phyloP scores from a whole-genome alignment of 805 yeast genomes.

The Wickerhamomyces ciferrii region DNA sequence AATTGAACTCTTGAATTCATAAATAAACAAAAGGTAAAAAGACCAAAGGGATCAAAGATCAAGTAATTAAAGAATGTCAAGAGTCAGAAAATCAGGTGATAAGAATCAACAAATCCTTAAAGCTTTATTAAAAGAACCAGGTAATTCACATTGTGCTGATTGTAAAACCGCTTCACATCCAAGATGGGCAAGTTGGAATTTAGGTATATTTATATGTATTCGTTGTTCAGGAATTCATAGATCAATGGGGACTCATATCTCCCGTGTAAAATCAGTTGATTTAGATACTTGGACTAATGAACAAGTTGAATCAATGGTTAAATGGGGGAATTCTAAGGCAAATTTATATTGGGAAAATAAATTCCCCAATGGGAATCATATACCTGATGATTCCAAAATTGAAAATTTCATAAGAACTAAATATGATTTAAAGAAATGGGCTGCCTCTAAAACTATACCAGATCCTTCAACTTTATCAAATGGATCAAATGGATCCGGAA shows the following conservation, averaged over 20 bases:
- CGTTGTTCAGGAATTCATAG: conserved; percentile 95
- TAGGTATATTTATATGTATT: conserved; percentile 90
- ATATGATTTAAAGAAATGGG: conserved; percentile 90
- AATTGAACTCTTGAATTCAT: too few relatives aligned
- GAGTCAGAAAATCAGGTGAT: conserved; percentile 9
- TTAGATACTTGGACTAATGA: conserved; percentile 96
- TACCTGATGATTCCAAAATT: conserved; percentile 79
- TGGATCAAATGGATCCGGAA: neutral
- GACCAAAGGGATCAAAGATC: neutral
- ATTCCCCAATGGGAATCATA: conserved; percentile 57
- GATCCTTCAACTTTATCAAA: conserved; percentile 33
- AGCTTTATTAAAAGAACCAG: conserved; percentile 69
- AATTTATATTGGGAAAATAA: conserved; percentile 82
- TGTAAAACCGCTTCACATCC: conserved; percentile 90
- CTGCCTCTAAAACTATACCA: conserved; percentile 46
- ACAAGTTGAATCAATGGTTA: conserved; percentile 74
- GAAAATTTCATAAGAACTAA: conserved; percentile 89
- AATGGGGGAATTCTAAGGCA: conserved; percentile 81
- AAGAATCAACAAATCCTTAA: conserved; percentile 48
- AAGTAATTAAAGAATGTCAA: conserved; percentile 4
- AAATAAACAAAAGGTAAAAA: too few relatives aligned
- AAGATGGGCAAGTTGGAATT: conserved; percentile 96
- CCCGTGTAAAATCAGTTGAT: conserved; percentile 90
- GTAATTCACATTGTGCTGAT: conserved; percentile 82
- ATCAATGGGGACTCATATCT: conserved; percentile 92